Evolutionary conservation across 1,139 yeast species (phyloP), one percentile per base, ranked within the genome.

Genomic region (Yamadazyma buinensis): DNA sequence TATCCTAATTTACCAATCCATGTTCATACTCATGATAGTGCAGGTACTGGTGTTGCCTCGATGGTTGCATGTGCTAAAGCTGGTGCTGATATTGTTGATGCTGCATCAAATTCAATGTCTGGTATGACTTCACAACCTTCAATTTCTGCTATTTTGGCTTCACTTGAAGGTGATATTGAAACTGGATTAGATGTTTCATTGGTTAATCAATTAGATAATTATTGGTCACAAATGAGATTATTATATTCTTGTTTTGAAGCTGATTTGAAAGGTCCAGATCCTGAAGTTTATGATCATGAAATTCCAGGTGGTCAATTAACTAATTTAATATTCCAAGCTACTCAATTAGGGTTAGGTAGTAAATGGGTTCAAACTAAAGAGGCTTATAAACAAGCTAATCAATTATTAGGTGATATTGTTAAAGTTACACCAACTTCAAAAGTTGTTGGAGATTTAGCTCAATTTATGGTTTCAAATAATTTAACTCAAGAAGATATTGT

Each of bases 281-380:
- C 99, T 48, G 98, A 92, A 65, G 98, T 92, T 37, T 92, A 92
- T 64, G 81, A 81, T 49, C 98, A 92, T 68, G 99, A 92, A 72
- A 92, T 92, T 49, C 99, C 99, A 35, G 99, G 99, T 70, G 98
- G 98, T 48, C 99, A 92, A 70, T 79, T 92, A 63, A 92, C 99
- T 48, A 94, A 92, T 72, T 74, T 92, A 64, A 68, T 92, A 51
- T 94, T 92, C 94, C 99, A 92, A 71, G 98, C 98, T 39, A 95
- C 88, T 67, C 98, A 92, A 68, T 87, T 92, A 55, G 98, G 98
- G 41, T 75, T 92, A 46, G 98, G 98, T 49, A 81, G 86, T 47
- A 88, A 84, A 67, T 92, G 98, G 98, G 75, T 78, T 45, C 95
- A 86, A 67, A 92, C 98, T 37, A 92, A 92, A 73, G 83, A 80